Evolutionary conservation across 2,329 filamentous ascomycete species (phyloP).

Genomic region (Scolecobasidium constrictum): DNA sequence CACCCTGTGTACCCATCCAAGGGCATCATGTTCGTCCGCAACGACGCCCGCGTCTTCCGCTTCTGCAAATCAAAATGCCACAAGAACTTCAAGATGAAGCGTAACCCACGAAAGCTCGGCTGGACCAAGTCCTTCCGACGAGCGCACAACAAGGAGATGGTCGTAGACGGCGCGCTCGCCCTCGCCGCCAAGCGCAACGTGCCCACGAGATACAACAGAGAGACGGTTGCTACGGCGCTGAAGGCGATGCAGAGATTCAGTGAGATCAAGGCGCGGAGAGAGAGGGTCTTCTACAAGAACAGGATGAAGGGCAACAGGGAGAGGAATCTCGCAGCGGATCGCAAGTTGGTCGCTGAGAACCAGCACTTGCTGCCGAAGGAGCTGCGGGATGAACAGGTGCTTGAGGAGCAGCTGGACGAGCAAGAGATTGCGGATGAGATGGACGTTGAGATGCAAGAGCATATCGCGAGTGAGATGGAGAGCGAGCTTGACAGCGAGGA

Average conservation of each 20-base stretch:
- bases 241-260: conserved; percentile 83
- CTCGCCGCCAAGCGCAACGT: conserved; percentile 91
- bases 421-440: conserved; percentile 20
- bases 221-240: conserved; percentile 76
- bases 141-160: conserved; percentile 66
- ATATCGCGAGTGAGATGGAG: conserved; percentile 20
- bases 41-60: conserved; percentile 54
- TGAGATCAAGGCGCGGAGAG: conserved; percentile 73
- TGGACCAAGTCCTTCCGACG: conserved; percentile 94
- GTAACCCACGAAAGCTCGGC: conserved; percentile 89
- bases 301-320: conserved; percentile 87
- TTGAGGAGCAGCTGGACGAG: conserved; percentile 44
- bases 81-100: conserved; percentile 47
- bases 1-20: conserved; percentile 9
- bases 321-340: conserved; percentile 64
- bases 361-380: conserved; percentile 71
- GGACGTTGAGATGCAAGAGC: conserved; percentile 30
- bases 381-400: conserved; percentile 42
- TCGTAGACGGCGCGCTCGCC: conserved; percentile 85
- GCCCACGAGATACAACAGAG: conserved; percentile 90
- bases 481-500: conserved; percentile 18
- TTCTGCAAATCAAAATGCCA: conserved; percentile 61
- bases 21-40: conserved; percentile 55
- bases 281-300: conserved; percentile 88
- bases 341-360: conserved; percentile 84